Base-by-base conservation (phyloP, 2,329 filamentous ascomycete genomes). In the Nannizziopsis arthrosporioides region DNA sequence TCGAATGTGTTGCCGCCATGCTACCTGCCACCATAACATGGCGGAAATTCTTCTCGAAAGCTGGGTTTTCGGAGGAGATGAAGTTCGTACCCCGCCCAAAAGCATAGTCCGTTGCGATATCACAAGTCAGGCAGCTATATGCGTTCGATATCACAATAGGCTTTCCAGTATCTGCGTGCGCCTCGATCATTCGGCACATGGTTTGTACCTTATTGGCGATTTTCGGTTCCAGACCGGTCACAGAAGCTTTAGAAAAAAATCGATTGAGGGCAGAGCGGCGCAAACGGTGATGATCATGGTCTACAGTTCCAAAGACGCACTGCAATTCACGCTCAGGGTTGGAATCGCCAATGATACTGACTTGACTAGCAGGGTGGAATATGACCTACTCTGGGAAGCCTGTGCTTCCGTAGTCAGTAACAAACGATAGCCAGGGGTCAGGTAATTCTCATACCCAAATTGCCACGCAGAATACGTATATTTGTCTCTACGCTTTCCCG, bases 101-200 rank as follows among this genome's bases (percentile, higher is more conserved):
- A 54, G 42, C 57, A 50, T 71, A 72, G 48, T 69, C 61, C 51
- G 67, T 69, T 51, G 73, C 68, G 37, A 72, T 64, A 27, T 73
- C 70, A 30, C 68, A 68, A 0, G 68, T 67, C 5, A 54, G 39
- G 39, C 47, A 50, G n/a, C 40, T 48, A 34, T 41, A 54, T 9
- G 47, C 52, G 8, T 49, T 36, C 10, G 52, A 54, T 32, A 54
- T n/a, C 6, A 44, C 31, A 17, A 54, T 32, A n/a, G 44, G 47
- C 30, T 43, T 49, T 5, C 50, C 45, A 11, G 44, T 22, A 3
- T 22, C 45, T 2, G 38, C 41, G 35, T 48, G 47, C 9, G 43
- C 30, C 10, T 48, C 27, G 12, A 54, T 38, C 11, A 43, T 12
- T 7, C 30, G 19, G 30, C 50, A 55, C 9, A 57, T 57, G 2